Base-by-base conservation (phyloP, 2,329 filamentous ascomycete genomes). In the Colletotrichum agaves region DNA sequence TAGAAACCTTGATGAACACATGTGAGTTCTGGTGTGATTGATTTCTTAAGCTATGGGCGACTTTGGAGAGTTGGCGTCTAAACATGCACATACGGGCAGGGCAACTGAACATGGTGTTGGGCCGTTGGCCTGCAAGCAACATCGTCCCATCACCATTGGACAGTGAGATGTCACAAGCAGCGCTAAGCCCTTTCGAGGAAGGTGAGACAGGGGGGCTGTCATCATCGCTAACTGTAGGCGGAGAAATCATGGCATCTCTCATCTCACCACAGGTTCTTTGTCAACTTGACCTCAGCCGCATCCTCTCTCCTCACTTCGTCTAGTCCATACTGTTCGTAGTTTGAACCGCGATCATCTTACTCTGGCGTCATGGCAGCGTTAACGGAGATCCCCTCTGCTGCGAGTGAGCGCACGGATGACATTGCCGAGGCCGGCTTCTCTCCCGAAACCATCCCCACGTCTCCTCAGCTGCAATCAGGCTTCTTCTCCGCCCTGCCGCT, bases 401-500 rank as follows among this genome's bases (percentile, higher is more conserved):
- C 17, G 3, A 19, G 7, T 19, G 17, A 15, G 19, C 44, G 5
- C 43, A 13, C 56, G 19, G 46, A 55, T 11, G n/a, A 11, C 12
- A 31, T 6, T 19, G n/a, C 50, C 23, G 61, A 55, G 39, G 35
- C 35, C 39, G 21, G 21, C 19, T 21, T 46, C 27, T 49, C 60
- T 12, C 33, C 37, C 37, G 37, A 46, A 5, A 12, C 47, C 13
- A 41, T n/a, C 21, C 33, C 27, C 10, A 17, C 8, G 0, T 46
- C 53, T 15, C 23, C 41, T 10, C 61, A 67, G 44, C 23, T 19
- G 19, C 52, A 63, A 13, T 67, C 64, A 15, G 39, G 17, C 52
- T 67, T 64, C 53, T 67, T 67, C 47, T 64, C 53, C 46, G 33
- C 33, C 17, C 47, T 67, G 8, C 64, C 64, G 3, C 53, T 64